Conservation (phyloP, 345 rosid species). For the Salix koriyanagi region DNA sequence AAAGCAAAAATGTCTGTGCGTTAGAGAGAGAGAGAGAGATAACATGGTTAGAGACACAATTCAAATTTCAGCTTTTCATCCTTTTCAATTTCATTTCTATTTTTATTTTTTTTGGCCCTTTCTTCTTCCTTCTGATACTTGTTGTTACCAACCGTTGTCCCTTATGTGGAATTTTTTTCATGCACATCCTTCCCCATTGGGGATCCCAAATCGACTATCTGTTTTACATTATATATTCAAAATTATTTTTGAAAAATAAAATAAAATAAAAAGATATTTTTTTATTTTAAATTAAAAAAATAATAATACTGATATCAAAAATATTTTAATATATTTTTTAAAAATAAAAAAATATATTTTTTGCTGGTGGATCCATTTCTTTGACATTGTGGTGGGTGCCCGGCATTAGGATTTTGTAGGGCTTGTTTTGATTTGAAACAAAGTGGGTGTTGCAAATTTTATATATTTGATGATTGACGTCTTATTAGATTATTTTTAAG, state of each 20-base stretch:
- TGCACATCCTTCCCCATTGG: conserved; percentile 32
- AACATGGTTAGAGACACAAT: conserved; percentile 24
- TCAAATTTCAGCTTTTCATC: conserved; percentile 55
- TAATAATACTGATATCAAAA: no score
- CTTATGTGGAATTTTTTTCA: conserved; percentile 29
- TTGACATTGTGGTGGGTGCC: conserved; percentile 29
- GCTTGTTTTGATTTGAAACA: conserved; percentile 18
- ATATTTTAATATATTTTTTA: no score
- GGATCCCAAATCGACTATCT: conserved; percentile 23
- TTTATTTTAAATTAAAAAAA: no score
- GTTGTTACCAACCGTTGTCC: conserved; percentile 41
- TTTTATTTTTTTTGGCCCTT: not conserved
- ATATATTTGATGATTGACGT: not conserved
- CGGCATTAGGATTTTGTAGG: not conserved
- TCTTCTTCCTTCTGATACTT: conserved; percentile 25
- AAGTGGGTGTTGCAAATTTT: conserved; percentile 8
- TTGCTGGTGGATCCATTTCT: conserved; percentile 2
- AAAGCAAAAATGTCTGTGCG: conserved; percentile 1
- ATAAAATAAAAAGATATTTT: no score
- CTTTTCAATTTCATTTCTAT: not conserved
- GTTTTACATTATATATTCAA: no score
- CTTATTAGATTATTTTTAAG: no score
- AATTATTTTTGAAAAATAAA: no score
- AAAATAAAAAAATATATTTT: not conserved
- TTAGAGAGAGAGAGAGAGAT: not conserved